These are phyloP conservation scores for Neonothopanus nambi DNA, from an alignment of 1,284 basidiomycete species.

Conservation along the genomic window DNA sequence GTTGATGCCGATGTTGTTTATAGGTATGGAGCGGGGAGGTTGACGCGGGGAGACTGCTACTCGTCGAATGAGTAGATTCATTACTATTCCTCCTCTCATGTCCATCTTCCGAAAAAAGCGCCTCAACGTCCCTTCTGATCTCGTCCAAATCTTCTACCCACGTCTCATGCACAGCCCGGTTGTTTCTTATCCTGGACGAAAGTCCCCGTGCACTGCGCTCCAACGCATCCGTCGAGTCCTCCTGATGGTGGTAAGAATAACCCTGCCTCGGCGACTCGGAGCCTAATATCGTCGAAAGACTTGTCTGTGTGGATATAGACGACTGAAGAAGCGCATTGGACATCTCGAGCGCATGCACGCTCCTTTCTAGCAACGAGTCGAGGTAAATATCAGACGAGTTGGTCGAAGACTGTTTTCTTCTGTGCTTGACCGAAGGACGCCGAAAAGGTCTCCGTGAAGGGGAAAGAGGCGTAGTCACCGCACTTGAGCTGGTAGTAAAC, in stretches of 20 bases:
- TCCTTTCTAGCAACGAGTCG: constrained; percentile 75
- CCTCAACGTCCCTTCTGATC: constrained; percentile 62
- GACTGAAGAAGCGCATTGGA: constrained; percentile 75
- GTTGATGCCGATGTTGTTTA: constrained; percentile 14
- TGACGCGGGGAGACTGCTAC: constrained; percentile 52
- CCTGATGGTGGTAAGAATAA: background rate
- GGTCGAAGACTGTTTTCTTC: constrained; percentile 17
- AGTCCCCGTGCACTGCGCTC: constrained; percentile 10
- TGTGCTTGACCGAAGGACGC: constrained; percentile 5
- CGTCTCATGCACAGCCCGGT: constrained; percentile 36
- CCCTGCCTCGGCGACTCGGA: background rate
- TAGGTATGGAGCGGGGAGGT: constrained; percentile 16
- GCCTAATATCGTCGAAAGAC: constrained; percentile 47
- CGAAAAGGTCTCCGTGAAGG: constrained; percentile 11
- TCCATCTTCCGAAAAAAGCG: constrained; percentile 43
- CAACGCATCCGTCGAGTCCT: background rate
- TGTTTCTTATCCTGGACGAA: constrained; percentile 12
- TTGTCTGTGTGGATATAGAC: constrained; percentile 68
- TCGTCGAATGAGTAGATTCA: constrained; percentile 23
- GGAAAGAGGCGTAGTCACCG: constrained; percentile 19
- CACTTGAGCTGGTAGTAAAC: background rate
- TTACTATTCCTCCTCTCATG: constrained; percentile 8
- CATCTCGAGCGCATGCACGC: constrained; percentile 80
- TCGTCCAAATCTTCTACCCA: constrained; percentile 72
- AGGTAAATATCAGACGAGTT: constrained; percentile 46